Evolutionary conservation across 2,329 filamentous ascomycete genomes (phyloP).

Genomic region (Purpureocillium takamizusanense): DNA sequence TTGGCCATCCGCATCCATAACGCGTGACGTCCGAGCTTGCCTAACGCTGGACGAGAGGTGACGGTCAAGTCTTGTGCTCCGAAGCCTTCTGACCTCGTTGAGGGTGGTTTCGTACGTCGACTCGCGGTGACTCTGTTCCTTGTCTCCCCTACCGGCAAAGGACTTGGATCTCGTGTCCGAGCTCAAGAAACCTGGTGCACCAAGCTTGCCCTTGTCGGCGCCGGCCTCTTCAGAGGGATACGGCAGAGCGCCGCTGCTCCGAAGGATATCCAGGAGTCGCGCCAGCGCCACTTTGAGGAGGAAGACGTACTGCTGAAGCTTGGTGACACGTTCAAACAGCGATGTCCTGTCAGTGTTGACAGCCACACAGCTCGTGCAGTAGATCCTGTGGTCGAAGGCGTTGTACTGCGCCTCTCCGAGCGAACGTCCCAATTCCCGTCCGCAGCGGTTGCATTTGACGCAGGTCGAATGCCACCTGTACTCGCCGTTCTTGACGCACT

Average conservation of each 20-base stretch:
- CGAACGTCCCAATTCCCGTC: slow-evolving; percentile 56
- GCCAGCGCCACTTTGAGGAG: slow-evolving; percentile 86
- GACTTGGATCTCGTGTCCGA: slow-evolving; percentile 67
- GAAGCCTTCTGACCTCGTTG: slow-evolving; percentile 83
- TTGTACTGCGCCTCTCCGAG: slow-evolving; percentile 65
- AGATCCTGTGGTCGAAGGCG: slow-evolving; percentile 56
- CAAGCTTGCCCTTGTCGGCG: slow-evolving; percentile 15
- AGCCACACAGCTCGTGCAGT: slow-evolving; percentile 60
- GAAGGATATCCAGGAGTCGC: slow-evolving; percentile 76
- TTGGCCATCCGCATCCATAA: slow-evolving; percentile 57
- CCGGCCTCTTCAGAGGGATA: slow-evolving; percentile 55
- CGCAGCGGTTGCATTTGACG: slow-evolving; percentile 62
- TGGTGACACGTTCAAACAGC: slow-evolving; percentile 67
- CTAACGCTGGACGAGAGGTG: slow-evolving; percentile 88
- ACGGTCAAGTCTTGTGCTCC: slow-evolving; percentile 90
- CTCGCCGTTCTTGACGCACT: slow-evolving; percentile 69
- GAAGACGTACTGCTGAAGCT: slow-evolving; percentile 91
- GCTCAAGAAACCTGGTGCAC: slow-evolving; percentile 34
- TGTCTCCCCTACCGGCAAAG: slow-evolving; percentile 48
- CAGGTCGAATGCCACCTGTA: slow-evolving; percentile 79
- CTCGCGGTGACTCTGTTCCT: slow-evolving; percentile 48
- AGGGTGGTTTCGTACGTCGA: slow-evolving; percentile 92
- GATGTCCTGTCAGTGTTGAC: slow-evolving; percentile 41
- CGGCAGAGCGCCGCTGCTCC: slow-evolving; percentile 72
- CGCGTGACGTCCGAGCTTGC: slow-evolving; percentile 80